Conservation (phyloP, 1,139 yeast genomes). For the Pichia sp. region DNA sequence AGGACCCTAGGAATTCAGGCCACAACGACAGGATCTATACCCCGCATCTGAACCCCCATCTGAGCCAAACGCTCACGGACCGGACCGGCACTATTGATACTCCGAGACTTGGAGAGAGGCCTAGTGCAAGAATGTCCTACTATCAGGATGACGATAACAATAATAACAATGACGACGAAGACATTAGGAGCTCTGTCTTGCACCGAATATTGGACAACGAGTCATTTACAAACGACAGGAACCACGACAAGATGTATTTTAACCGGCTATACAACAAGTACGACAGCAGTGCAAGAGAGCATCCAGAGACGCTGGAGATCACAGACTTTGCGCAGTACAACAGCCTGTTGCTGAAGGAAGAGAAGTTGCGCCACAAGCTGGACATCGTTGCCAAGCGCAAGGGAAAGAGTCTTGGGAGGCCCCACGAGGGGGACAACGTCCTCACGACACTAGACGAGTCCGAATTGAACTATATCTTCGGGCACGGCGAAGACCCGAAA, state of each 20-base stretch:
- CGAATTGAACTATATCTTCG: slow-evolving; percentile 23
- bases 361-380: slow-evolving; percentile 30
- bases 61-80: neutral
- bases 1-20: no score
- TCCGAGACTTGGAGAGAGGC: neutral
- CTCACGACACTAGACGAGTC: slow-evolving; percentile 23
- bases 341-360: slow-evolving; percentile 33
- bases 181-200: slow-evolving; percentile 19
- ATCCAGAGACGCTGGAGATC: slow-evolving; percentile 11
- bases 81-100: neutral
- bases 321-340: slow-evolving; percentile 39
- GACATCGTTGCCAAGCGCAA: slow-evolving; percentile 31
- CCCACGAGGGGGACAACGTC: slow-evolving; percentile 3
- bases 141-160: neutral
- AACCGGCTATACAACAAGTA: slow-evolving; percentile 27
- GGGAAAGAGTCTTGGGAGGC: slow-evolving; percentile 5
- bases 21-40: no score
- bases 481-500: slow-evolving; percentile 13
- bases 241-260: slow-evolving; percentile 26
- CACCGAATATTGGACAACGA: slow-evolving; percentile 23
- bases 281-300: neutral
- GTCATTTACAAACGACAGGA: slow-evolving; percentile 13
- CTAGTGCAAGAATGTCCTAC: neutral
- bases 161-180: slow-evolving; percentile 6
- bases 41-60: neutral